Conservation (phyloP, 164 flowering plant species). For the Magnolia changhungtana region DNA sequence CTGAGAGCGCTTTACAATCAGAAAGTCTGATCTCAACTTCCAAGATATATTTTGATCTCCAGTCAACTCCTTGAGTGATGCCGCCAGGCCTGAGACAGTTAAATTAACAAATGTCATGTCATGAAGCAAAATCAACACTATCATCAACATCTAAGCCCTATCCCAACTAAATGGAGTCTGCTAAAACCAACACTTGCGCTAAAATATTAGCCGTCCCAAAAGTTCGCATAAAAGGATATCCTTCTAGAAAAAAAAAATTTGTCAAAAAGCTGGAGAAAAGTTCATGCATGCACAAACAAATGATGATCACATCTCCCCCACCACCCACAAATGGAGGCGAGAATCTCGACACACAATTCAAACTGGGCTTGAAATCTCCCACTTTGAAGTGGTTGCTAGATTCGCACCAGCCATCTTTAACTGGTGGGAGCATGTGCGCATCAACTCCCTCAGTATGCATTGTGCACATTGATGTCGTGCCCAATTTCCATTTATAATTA, state of each 20-base stretch:
- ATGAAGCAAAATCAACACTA: background rate
- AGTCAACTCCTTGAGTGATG: slow-evolving; percentile 29
- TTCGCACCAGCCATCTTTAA: too few relatives aligned
- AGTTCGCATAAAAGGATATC: background rate
- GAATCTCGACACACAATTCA: too few relatives aligned
- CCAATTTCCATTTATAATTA: background rate
- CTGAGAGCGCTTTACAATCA: slow-evolving; percentile 63
- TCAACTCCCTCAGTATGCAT: too few relatives aligned
- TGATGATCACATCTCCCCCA: too few relatives aligned
- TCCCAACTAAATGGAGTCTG: background rate
- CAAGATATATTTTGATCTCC: slow-evolving; percentile 38
- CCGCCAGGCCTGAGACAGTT: slow-evolving; percentile 32
- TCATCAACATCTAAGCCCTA: background rate
- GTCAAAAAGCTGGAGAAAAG: too few relatives aligned
- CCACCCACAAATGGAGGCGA: too few relatives aligned
- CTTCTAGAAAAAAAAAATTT: too few relatives aligned
- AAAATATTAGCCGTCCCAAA: too few relatives aligned
- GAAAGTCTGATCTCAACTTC: slow-evolving; percentile 78
- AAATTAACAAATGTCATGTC: background rate
- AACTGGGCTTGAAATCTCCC: too few relatives aligned
- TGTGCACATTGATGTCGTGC: background rate
- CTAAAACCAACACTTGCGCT: background rate
- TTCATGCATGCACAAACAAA: too few relatives aligned
- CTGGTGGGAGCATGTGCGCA: too few relatives aligned
- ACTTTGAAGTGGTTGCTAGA: too few relatives aligned